A percentile compares a stretch with the other conserved stretches of the same genome.
phyloP scores from a whole-genome alignment of 2,329 filamentous ascomycete species.

The Fusarium sp. region DNA sequence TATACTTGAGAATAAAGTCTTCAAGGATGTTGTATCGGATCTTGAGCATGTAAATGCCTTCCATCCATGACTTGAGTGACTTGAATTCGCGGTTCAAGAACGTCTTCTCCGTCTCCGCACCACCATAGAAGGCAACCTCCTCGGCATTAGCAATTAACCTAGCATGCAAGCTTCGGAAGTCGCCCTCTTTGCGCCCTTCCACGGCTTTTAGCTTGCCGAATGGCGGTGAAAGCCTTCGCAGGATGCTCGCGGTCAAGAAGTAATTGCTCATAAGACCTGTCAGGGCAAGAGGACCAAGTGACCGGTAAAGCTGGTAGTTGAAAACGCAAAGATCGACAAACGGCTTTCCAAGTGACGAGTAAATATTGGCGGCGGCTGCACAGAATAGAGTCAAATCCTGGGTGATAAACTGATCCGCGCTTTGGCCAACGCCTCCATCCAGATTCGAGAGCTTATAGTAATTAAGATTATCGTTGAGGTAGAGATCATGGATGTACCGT shows the following conservation, averaged over 20 bases:
- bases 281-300: conserved; percentile 87
- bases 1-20: conserved; percentile 98
- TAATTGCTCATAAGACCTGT: conserved; percentile 92
- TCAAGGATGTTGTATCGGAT: conserved; percentile 99
- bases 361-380: conserved; percentile 88
- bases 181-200: conserved; percentile 93
- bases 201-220: conserved; percentile 98
- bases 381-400: conserved; percentile 97
- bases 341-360: conserved; percentile 97
- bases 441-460: conserved; percentile 96
- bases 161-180: conserved; percentile 92
- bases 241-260: conserved; percentile 90
- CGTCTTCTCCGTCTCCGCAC: conserved; percentile 92
- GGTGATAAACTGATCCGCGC: conserved; percentile 96
- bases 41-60: conserved; percentile 96
- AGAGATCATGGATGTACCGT: conserved; percentile 96
- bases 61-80: conserved; percentile 96
- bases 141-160: conserved; percentile 96
- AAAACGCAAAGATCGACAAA: conserved; percentile 98
- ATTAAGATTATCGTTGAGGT: conserved; percentile 93
- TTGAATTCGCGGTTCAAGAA: conserved; percentile 94
- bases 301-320: conserved; percentile 96
- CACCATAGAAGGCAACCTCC: conserved; percentile 97
- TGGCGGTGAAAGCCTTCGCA: conserved; percentile 89
- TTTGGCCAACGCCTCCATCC: conserved; percentile 91